phyloP scores from a whole-genome alignment of 2,329 filamentous ascomycete species.

The Verticillium klebahnii region DNA sequence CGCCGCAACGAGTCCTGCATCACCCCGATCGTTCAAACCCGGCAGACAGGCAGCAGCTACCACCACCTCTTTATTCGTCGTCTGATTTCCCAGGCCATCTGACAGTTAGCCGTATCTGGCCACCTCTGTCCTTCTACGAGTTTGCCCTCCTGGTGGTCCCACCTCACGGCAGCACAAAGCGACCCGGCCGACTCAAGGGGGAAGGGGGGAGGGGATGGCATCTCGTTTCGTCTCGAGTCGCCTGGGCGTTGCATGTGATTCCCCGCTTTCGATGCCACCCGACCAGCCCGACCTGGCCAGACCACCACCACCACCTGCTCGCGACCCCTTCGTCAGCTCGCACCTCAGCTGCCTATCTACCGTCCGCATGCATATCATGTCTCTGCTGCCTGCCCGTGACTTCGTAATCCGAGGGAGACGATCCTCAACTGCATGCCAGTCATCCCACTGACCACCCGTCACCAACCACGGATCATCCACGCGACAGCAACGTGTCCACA shows the following conservation, averaged over 20 bases:
- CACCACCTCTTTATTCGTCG: not conserved
- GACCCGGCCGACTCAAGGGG: not conserved
- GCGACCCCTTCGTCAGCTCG: not conserved
- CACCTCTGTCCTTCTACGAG: no score
- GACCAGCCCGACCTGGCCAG: not conserved
- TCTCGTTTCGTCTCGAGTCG: not conserved
- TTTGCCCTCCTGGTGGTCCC: no score
- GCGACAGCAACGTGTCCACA: not conserved
- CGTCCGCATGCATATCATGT: not conserved
- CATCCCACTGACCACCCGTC: not conserved
- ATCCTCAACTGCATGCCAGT: no score
- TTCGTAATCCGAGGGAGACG: not conserved
- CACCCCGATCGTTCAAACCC: not conserved
- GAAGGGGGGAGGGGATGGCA: not conserved
- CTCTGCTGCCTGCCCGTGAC: not conserved
- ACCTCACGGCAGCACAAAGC: no score
- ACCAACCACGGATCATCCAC: not conserved
- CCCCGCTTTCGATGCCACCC: not conserved
- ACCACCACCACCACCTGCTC: not conserved
- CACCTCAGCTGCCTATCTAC: not conserved
- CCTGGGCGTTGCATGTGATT: conserved; percentile 3
- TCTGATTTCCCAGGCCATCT: not conserved
- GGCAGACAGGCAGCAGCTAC: not conserved
- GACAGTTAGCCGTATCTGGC: not conserved
- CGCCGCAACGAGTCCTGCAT: not conserved